phyloP scores from a whole-genome alignment of 176 grass and related monocot genomes.

The Echinochloa phyllopogon region DNA sequence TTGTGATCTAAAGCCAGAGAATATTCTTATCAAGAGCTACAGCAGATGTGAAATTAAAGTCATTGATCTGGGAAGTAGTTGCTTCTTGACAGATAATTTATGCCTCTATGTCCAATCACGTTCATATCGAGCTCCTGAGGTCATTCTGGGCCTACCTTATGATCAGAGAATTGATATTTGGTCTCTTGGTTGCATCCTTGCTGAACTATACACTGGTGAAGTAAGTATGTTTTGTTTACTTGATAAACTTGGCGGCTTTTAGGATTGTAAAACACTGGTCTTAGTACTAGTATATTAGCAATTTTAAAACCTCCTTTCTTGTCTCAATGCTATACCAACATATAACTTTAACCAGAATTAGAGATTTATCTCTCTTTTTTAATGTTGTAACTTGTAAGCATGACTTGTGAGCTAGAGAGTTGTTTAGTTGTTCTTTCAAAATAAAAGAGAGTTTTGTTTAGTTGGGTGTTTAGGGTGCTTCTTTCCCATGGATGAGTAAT shows the following conservation, averaged over 20 bases:
- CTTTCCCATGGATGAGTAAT: not conserved
- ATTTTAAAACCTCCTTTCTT: constrained; percentile 15
- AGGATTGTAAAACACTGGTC: not conserved
- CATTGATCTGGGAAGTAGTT: constrained; percentile 99
- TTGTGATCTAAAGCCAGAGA: constrained; percentile 93
- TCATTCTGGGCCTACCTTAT: constrained; percentile 91
- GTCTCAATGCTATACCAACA: constrained; percentile 26
- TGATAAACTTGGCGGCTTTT: not conserved
- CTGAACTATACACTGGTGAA: constrained; percentile 85
- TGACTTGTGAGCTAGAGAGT: not conserved
- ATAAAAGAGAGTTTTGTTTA: not conserved
- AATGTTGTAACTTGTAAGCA: not conserved
- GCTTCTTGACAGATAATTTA: constrained; percentile 89
- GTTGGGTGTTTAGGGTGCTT: not conserved
- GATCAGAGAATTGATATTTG: constrained; percentile 98
- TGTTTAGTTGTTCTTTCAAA: not conserved
- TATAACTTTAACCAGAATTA: constrained; percentile 2
- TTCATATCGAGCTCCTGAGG: constrained; percentile 97
- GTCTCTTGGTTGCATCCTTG: constrained; percentile 97
- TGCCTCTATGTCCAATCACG: constrained; percentile 91
- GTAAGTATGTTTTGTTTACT: constrained; percentile 49
- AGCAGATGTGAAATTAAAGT: constrained; percentile 96
- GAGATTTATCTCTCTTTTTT: constrained; percentile 2
- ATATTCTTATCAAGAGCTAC: constrained; percentile 99
- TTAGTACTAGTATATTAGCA: constrained; percentile 3